These are phyloP conservation scores for Fusarium clavum DNA, from an alignment of 2,329 filamentous ascomycete species.

Conservation along the genomic window DNA sequence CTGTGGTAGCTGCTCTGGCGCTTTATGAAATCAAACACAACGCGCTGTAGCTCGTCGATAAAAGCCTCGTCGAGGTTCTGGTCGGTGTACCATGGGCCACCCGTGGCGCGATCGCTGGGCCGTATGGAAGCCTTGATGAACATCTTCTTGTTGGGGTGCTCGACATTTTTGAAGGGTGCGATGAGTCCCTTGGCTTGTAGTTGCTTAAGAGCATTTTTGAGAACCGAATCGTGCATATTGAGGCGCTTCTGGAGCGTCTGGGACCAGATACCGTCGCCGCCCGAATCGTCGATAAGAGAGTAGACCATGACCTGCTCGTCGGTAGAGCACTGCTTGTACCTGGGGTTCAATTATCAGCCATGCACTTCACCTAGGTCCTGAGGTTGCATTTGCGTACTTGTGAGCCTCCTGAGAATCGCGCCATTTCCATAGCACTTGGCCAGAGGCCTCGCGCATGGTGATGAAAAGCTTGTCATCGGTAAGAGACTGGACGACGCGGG, in stretches of 20 bases:
- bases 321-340: constrained; percentile 69
- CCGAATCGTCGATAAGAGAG: constrained; percentile 86
- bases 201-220: constrained; percentile 85
- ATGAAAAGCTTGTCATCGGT: constrained; percentile 70
- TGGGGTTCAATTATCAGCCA: constrained; percentile 47
- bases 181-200: constrained; percentile 86
- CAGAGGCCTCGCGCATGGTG: constrained; percentile 56
- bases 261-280: constrained; percentile 89
- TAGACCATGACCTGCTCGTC: constrained; percentile 89
- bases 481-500: constrained; percentile 67
- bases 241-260: constrained; percentile 83
- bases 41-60: constrained; percentile 79
- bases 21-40: constrained; percentile 80
- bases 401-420: constrained; percentile 69
- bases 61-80: constrained; percentile 90
- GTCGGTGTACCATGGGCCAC: constrained; percentile 94
- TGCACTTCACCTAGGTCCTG: background rate
- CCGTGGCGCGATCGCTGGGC: constrained; percentile 90
- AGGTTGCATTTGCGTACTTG: constrained; percentile 59
- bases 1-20: constrained; percentile 75
- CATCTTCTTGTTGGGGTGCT: constrained; percentile 91
- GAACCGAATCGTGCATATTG: constrained; percentile 84
- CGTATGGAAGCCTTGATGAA: constrained; percentile 90
- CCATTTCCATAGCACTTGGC: constrained; percentile 65
- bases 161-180: constrained; percentile 89